phyloP scores from a whole-genome alignment of 805 yeast genomes.

The Zygoascus bituminiphila region DNA sequence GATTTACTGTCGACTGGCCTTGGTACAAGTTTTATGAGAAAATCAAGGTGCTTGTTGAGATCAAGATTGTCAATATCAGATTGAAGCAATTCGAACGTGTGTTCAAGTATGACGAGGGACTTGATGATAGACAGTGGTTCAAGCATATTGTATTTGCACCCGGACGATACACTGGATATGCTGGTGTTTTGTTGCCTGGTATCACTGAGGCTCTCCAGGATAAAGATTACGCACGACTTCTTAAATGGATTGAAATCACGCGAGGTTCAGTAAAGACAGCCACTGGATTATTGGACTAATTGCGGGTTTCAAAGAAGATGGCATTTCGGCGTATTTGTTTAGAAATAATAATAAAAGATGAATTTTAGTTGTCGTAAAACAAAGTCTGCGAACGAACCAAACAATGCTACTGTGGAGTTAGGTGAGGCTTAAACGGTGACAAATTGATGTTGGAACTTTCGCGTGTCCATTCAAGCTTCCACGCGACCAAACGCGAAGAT shows the following conservation, averaged over 20 bases:
- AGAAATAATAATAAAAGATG: not conserved
- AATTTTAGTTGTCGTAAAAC: not conserved
- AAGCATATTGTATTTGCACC: constrained; percentile 53
- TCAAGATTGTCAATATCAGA: constrained; percentile 32
- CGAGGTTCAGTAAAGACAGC: constrained; percentile 8
- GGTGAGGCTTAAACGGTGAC: not conserved
- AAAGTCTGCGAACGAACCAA: too few species aligned
- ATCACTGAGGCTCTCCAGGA: constrained; percentile 48
- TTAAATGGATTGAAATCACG: constrained; percentile 35
- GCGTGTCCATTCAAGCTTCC: not conserved
- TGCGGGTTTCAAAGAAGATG: not conserved
- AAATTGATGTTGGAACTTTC: not conserved
- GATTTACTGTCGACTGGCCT: constrained; percentile 59
- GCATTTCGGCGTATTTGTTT: too few species aligned
- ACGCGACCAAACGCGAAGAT: not conserved
- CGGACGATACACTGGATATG: constrained; percentile 52
- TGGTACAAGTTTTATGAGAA: constrained; percentile 47
- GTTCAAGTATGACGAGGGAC: constrained; percentile 41
- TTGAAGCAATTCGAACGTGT: constrained; percentile 38
- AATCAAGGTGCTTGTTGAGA: constrained; percentile 17
- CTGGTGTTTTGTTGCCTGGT: constrained; percentile 52
- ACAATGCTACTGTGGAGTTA: too few species aligned
- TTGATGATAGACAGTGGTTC: constrained; percentile 47
- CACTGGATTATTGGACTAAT: constrained; percentile 4
- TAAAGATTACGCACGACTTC: constrained; percentile 30